A percentile compares a stretch with the other conserved stretches of the same genome.
Conservation (phyloP, 2,329 filamentous ascomycete genomes). For the Fusarium tricinctum region DNA sequence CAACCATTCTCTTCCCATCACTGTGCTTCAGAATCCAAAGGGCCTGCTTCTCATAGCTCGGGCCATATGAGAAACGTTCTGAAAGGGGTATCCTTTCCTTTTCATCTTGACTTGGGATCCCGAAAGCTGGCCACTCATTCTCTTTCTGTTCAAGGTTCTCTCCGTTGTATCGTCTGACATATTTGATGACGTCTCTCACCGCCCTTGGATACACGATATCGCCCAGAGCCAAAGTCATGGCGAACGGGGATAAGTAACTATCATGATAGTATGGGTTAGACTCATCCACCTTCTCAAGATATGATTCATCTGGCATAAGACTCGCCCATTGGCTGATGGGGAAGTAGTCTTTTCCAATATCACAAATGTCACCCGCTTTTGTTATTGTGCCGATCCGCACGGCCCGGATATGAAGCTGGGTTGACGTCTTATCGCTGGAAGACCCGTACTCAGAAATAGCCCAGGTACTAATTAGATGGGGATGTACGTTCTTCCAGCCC, state of each 20-base stretch:
- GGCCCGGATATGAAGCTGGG: background rate
- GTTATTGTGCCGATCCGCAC: background rate
- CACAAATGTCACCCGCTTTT: background rate
- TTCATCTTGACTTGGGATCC: background rate
- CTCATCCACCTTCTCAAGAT: background rate
- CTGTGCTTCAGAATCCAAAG: background rate
- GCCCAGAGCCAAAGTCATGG: background rate
- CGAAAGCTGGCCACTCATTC: background rate
- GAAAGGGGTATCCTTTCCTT: background rate
- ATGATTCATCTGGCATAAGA: background rate
- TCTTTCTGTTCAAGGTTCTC: rapidly evolving
- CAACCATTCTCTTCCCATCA: background rate
- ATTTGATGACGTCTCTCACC: background rate
- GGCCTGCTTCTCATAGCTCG: background rate
- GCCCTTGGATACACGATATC: background rate
- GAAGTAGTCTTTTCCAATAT: background rate
- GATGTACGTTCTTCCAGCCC: background rate
- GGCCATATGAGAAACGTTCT: background rate
- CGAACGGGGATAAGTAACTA: background rate
- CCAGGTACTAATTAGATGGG: background rate
- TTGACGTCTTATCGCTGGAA: background rate
- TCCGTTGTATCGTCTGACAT: background rate
- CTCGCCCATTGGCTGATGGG: background rate
- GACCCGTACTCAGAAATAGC: background rate
- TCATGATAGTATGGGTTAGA: too few relatives aligned